These are phyloP conservation scores for Boletales sp. DNA, from an alignment of 768 basidiomycete genomes.

Conservation along the genomic window DNA sequence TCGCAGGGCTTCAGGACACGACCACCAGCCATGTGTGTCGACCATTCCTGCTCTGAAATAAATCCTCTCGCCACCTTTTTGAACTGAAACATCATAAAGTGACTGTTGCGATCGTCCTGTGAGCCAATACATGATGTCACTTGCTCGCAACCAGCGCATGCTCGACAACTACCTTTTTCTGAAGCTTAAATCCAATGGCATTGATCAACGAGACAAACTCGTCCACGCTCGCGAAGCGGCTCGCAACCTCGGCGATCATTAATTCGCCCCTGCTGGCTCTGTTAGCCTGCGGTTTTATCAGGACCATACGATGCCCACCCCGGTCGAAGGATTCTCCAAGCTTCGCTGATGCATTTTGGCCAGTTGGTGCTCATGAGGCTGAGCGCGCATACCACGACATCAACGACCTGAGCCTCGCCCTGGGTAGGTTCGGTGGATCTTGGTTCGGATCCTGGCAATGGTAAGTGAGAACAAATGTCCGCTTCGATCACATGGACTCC, in stretches of 20 bases:
- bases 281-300: conserved; percentile 7
- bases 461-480: conserved; percentile 80
- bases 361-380: conserved; percentile 98
- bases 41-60: conserved; percentile 60
- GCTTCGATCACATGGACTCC: conserved; percentile 78
- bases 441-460: conserved; percentile 78
- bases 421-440: conserved; percentile 35
- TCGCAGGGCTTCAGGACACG: conserved; percentile 81
- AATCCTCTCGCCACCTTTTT: conserved; percentile 49
- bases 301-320: conserved; percentile 48
- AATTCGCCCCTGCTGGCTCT: conserved; percentile 60
- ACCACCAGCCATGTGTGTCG: conserved; percentile 47
- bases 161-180: conserved; percentile 51
- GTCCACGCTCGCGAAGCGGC: conserved; percentile 68
- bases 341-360: conserved; percentile 86
- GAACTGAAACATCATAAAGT: conserved; percentile 85
- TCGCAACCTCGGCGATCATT: conserved; percentile 86
- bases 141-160: neutral
- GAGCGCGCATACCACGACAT: conserved; percentile 89
- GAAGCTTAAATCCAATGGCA: conserved; percentile 71
- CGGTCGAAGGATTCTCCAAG: conserved; percentile 81
- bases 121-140: neutral
- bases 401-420: conserved; percentile 75
- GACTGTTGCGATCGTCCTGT: conserved; percentile 78
- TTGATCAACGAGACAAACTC: conserved; percentile 62